Percentiles rank a stretch among this genome's conserved stretches.
Evolutionary conservation across 2,329 filamentous ascomycete species (phyloP).

Genomic region (Trichoderma atroviride): DNA sequence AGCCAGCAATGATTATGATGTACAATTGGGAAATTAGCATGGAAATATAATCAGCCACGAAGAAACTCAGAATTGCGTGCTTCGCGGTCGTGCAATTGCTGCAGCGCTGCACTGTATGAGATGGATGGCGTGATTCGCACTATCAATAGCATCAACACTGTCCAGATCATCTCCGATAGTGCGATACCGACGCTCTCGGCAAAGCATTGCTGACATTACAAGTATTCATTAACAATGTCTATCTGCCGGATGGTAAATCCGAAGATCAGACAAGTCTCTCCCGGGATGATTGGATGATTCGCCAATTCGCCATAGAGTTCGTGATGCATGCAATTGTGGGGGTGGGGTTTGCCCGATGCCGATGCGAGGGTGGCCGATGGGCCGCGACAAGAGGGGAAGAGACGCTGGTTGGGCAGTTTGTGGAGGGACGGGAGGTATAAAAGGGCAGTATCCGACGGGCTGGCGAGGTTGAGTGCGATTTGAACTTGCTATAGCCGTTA

Average conservation of each 20-base stretch:
- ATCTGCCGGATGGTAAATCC: neutral
- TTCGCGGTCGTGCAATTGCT: conserved; percentile 13
- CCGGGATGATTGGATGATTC: conserved; percentile 19
- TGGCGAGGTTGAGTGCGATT: neutral
- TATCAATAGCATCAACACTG: conserved; percentile 28
- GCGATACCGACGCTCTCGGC: neutral
- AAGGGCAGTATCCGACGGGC: neutral
- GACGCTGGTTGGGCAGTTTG: neutral
- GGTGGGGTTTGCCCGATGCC: conserved; percentile 20
- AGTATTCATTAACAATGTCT: conserved; percentile 10
- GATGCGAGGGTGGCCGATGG: conserved; percentile 12
- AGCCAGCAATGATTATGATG: neutral
- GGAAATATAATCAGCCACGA: conserved; percentile 17
- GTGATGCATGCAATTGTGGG: conserved; percentile 27
- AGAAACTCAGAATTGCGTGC: conserved; percentile 12
- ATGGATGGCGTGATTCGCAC: conserved; percentile 28
- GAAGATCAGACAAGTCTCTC: conserved; percentile 14
- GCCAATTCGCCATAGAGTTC: conserved; percentile 26
- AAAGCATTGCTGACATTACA: neutral
- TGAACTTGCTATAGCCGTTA: neutral
- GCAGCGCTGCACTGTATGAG: conserved; percentile 13
- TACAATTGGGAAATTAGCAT: neutral
- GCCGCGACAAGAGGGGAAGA: conserved; percentile 20
- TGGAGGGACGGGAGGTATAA: neutral
- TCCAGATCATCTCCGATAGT: conserved; percentile 10